Evolutionary conservation across 2,329 filamentous ascomycete species (phyloP), one percentile per base, ranked within the genome.

Genomic region (Xylariaceae sp.): DNA sequence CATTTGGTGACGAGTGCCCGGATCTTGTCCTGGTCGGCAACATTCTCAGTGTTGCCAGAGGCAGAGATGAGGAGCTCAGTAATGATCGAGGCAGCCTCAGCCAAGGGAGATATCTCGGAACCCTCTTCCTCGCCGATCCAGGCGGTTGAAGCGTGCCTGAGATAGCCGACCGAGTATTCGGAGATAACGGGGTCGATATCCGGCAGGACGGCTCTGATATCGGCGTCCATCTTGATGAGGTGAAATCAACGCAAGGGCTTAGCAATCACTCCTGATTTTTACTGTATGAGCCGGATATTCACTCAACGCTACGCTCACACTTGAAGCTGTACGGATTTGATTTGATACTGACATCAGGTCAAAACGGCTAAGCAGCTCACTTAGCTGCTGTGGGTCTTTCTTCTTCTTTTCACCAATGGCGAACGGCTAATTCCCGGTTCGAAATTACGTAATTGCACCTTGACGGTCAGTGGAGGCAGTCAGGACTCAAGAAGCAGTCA

Each of bases 111-210:
- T 58, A 82, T 77, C n/a, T 78, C 86, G 64, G 83, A 80, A 45
- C 83, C 72, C 64, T 95, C 91, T 55, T 85, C 80, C 64, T 95
- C 92, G 55, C 87, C 84, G 61, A 86, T 81, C 80, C 89, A 96
- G 55, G 89, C 81, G 65, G 88, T 92, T 52, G 92, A 94, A 53
- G 94, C 94, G 80, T 99, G 93, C 70, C 87, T 92, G 68, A 99
- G 82, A 73, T 97, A 99, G 59, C 94, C 94, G 65, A 91, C 90
- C 49, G 92, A 94, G 76, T 96, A 97, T 76, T 96, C 90, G 53
- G 91, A 92, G 66, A 97, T 80, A 64, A 96, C 82, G 60, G 88
- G 90, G 76, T 97, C 92, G 67, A 97, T 90, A 71, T 89, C 88
- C 63, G 92, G 92, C 67, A 96, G 84, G 67, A 91, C 85, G 62